Evolutionary conservation across 148 eudicot species (phyloP).

Genomic region (Arctostaphylos glauca): DNA sequence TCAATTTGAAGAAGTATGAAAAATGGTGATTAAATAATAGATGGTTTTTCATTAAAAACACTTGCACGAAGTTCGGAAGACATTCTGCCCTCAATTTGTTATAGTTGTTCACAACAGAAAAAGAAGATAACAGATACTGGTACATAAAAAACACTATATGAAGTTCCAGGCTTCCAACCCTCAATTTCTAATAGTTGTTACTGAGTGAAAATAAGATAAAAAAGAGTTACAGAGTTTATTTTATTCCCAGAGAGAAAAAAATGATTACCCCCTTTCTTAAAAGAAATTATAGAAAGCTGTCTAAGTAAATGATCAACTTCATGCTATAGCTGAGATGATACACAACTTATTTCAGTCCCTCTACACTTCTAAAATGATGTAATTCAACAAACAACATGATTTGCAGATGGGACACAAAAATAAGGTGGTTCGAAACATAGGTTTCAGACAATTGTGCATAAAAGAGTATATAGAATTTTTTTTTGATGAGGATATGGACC

Average conservation of each 20-base stretch:
- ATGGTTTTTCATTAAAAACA: no score
- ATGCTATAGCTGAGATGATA: not conserved
- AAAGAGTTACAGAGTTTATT: not conserved
- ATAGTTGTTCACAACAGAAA: not conserved
- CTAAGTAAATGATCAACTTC: not conserved
- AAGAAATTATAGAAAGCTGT: not conserved
- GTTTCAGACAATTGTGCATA: not conserved
- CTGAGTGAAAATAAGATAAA: not conserved
- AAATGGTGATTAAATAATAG: no score
- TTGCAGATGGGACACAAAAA: not conserved
- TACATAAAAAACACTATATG: not conserved
- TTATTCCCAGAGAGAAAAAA: not conserved
- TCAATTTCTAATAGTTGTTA: not conserved
- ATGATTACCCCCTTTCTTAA: not conserved
- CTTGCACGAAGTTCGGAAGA: not conserved
- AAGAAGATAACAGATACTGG: no score
- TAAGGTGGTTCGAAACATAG: not conserved
- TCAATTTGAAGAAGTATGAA: no score
- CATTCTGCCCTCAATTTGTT: not conserved
- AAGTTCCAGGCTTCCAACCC: not conserved
- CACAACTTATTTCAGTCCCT: not conserved
- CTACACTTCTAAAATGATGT: not conserved
- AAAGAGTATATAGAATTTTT: not conserved
- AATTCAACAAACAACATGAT: not conserved
- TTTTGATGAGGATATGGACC: constrained; percentile 28